These are phyloP conservation scores for Marsdenia floribunda DNA, from an alignment of 257 asterid species.

Conservation along the genomic window DNA sequence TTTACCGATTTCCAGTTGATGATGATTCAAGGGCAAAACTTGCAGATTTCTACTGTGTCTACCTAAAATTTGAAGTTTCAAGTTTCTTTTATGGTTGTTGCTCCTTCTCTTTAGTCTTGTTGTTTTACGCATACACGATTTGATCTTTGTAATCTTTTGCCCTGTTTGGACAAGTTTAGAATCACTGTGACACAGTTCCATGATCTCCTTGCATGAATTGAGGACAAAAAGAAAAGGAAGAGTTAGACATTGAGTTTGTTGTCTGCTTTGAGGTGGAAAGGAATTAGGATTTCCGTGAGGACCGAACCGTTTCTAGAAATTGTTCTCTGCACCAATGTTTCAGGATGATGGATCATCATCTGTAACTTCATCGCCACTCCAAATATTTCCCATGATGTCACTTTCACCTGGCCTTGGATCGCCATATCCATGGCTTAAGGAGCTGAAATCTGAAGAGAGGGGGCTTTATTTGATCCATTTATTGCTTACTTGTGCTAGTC, in stretches of 20 bases:
- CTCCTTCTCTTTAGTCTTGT: not conserved
- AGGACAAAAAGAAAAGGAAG: no score
- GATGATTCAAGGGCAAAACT: not conserved
- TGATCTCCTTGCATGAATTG: not conserved
- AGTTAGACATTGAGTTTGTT: not conserved
- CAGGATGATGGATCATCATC: constrained; percentile 94
- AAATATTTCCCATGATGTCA: constrained; percentile 53
- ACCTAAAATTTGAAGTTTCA: not conserved
- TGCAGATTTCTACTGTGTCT: constrained; percentile 6
- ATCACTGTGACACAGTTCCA: no score
- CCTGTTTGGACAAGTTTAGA: not conserved
- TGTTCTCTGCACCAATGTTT: constrained; percentile 39
- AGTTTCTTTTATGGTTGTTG: not conserved
- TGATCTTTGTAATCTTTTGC: not conserved
- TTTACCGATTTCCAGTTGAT: not conserved
- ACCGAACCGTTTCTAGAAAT: not conserved
- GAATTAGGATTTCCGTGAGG: not conserved
- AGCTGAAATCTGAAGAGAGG: constrained; percentile 84
- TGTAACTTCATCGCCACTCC: constrained; percentile 65
- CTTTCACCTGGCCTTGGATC: constrained; percentile 50
- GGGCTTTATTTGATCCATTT: constrained; percentile 78
- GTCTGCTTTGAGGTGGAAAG: not conserved
- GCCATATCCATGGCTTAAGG: constrained; percentile 77
- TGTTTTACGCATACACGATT: not conserved
- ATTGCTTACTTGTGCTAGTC: constrained; percentile 76